Evolutionary conservation across 1,284 basidiomycete genomes (phyloP), one percentile per base, ranked within the genome.

Genomic region (Jaminaea rosea): DNA sequence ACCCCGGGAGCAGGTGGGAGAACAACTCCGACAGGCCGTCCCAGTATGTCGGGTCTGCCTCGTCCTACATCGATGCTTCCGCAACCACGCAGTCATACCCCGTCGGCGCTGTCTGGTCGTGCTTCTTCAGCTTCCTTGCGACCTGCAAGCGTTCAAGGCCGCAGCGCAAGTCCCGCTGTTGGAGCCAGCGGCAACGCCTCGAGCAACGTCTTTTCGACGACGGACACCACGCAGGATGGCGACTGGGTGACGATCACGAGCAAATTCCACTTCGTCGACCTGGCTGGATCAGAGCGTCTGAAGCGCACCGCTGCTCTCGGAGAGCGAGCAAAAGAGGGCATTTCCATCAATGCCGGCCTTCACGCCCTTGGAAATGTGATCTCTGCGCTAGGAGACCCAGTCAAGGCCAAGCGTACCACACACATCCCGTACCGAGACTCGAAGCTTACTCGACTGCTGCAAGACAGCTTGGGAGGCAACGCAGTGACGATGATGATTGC

Each of bases 401-500:
- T 85, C 46, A 79, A 79, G 63, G 73, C 76, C 4, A 68, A 67
- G 52, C 69, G 75, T 27, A 69, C 72, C 8, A 76, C 77, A 4
- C 91, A 98, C 76, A 81, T 98, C 50, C 92, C 92, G 4, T 98
- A 98, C 76, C 89, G 92, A 47, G 92, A 97, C 77, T 93, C 89
- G 11, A 98, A 97, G 76, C 85, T 97, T 62, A 96, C 91, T 3
- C 84, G 91, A 37, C 77, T 83, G 54, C 79, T 97, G 13, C 92
- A 97, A 83, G 92, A 97, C 75, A 97, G 92, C 11, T 83, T 98
- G n/a, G 93, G 93, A 44, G 93, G 93, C 32, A 98, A 97, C 75
- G 87, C 93, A 1, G 87, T 94, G 69, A 98, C 94, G 2, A 84
- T 96, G 59, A 98, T 98, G 94, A 91, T 98, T 62, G 93, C 93